phyloP scores from a whole-genome alignment of 2,329 filamentous ascomycete species.

The Colletotrichum truncatum region DNA sequence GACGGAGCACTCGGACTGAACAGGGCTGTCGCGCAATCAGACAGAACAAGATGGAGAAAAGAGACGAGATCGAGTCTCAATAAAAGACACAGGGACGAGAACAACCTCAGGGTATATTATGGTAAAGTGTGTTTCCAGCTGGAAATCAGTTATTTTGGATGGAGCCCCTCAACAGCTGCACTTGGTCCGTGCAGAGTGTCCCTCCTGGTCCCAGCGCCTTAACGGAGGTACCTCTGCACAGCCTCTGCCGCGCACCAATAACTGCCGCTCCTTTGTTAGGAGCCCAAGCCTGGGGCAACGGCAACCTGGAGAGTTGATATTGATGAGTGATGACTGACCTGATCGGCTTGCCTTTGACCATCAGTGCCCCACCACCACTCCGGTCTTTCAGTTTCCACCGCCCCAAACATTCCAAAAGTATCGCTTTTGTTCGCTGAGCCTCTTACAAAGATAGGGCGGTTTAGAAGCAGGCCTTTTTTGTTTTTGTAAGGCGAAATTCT shows the following conservation, averaged over 20 bases:
- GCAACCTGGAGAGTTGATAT: background rate
- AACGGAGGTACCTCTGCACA: slow-evolving; percentile 17
- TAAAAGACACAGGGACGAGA: slow-evolving; percentile 8
- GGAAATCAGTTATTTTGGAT: slow-evolving; percentile 26
- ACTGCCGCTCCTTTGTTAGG: slow-evolving; percentile 16
- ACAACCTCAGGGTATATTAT: slow-evolving; percentile 14
- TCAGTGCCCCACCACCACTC: slow-evolving; percentile 25
- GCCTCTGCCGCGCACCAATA: background rate
- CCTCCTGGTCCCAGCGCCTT: slow-evolving; percentile 5
- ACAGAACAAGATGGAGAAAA: background rate
- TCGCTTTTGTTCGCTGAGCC: background rate
- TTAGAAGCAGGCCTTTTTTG: background rate
- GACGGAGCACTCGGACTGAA: slow-evolving; percentile 1
- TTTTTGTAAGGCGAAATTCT: background rate
- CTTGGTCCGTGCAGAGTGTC: slow-evolving; percentile 19
- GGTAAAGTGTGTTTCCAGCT: slow-evolving; percentile 23
- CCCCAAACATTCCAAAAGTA: slow-evolving; percentile 8
- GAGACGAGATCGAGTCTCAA: slow-evolving; percentile 23
- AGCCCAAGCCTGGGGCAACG: background rate
- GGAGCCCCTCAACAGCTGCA: slow-evolving; percentile 28
- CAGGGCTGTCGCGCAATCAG: background rate
- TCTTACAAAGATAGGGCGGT: background rate
- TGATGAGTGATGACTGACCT: slow-evolving; percentile 7
- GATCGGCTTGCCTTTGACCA: slow-evolving; percentile 11
- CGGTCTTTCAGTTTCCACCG: slow-evolving; percentile 11